Evolutionary conservation across 208 protist genomes (phyloP).

Genomic region (Trichomonas gallinae): DNA sequence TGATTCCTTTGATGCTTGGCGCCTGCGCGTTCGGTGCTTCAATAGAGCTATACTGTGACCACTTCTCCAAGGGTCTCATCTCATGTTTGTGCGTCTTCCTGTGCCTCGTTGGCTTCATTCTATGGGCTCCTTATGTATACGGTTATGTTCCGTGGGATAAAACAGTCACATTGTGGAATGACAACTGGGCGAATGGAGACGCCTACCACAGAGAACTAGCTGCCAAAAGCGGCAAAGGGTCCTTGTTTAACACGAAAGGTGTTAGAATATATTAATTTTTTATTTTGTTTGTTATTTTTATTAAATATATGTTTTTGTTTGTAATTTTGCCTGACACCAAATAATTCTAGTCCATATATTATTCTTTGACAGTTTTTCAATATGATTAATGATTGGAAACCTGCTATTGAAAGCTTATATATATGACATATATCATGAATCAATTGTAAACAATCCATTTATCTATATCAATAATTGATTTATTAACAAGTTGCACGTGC

Average conservation of each 20-base stretch:
- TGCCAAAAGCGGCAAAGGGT: background rate
- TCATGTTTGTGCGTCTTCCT: background rate
- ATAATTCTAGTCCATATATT: no score
- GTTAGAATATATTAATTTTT: no score
- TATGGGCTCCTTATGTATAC: background rate
- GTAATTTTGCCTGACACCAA: no score
- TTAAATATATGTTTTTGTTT: no score
- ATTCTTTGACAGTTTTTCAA: no score
- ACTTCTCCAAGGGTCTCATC: background rate
- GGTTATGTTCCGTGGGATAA: background rate
- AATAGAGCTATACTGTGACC: background rate
- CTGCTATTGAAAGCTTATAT: no score
- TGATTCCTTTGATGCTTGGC: background rate
- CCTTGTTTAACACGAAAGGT: background rate
- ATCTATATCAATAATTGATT: no score
- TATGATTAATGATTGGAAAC: no score
- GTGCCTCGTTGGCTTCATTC: background rate
- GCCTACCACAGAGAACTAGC: background rate
- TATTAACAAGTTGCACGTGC: no score
- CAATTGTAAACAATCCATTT: no score
- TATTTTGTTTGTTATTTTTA: no score
- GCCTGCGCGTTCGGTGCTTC: background rate
- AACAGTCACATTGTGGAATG: background rate
- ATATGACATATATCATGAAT: no score
- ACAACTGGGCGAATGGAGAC: background rate